Conservation (phyloP, 441 rosid species). For the Flueggea neowawraea region DNA sequence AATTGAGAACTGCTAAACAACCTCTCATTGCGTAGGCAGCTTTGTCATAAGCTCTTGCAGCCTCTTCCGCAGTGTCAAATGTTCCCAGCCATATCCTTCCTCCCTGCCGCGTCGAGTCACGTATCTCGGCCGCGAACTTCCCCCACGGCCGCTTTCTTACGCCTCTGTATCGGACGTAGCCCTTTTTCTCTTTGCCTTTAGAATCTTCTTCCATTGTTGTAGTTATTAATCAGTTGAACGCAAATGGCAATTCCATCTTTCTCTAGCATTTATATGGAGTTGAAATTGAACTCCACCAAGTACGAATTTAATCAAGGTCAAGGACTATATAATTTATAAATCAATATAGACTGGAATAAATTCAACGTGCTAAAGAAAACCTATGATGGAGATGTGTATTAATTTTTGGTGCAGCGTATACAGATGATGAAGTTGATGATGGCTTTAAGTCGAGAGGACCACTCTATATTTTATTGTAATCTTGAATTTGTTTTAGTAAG, state of each 20-base stretch:
- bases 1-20: constrained; percentile 66
- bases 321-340: not conserved
- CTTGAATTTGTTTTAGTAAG: not conserved
- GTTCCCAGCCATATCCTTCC: constrained; percentile 88
- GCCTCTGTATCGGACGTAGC: constrained; percentile 60
- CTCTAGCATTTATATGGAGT: constrained; percentile 20
- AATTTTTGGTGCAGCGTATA: constrained; percentile 1
- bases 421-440: constrained; percentile 6
- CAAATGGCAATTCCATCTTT: not conserved
- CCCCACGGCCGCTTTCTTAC: constrained; percentile 86
- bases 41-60: constrained; percentile 79
- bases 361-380: constrained; percentile 11
- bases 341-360: not conserved
- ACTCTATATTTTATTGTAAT: not conserved
- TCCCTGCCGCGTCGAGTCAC: constrained; percentile 70
- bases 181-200: constrained; percentile 16
- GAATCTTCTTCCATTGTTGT: constrained; percentile 18
- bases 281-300: constrained; percentile 2
- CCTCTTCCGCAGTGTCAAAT: constrained; percentile 69
- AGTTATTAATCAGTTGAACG: not conserved
- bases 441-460: constrained; percentile 10
- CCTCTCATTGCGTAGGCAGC: constrained; percentile 81
- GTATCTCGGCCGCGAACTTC: constrained; percentile 81
- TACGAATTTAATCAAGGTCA: not conserved
- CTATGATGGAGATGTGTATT: constrained; percentile 13